Evolutionary conservation across 2,329 filamentous ascomycete species (phyloP).

Genomic region (Cercospora zeina): DNA sequence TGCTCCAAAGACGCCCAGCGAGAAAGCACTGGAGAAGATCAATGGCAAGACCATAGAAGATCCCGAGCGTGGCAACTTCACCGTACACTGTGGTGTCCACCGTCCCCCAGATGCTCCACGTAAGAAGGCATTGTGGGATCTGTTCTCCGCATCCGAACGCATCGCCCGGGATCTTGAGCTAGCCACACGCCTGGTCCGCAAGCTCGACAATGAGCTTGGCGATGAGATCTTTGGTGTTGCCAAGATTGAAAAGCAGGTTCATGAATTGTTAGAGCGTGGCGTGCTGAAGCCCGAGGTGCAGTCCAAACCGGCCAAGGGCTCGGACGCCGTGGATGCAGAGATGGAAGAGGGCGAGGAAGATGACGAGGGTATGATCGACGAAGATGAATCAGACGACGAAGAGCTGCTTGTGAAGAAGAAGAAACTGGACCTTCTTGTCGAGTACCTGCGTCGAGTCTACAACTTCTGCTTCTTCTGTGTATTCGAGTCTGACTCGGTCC

Average conservation of each 20-base stretch:
- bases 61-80: conserved; percentile 89
- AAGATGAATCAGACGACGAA: conserved; percentile 84
- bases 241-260: conserved; percentile 83
- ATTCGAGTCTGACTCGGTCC: conserved; percentile 95
- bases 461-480: conserved; percentile 99
- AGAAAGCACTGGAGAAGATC: conserved; percentile 88
- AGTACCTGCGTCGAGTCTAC: conserved; percentile 94
- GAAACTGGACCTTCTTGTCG: conserved; percentile 90
- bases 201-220: conserved; percentile 81
- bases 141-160: conserved; percentile 91
- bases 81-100: conserved; percentile 95
- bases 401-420: conserved; percentile 92
- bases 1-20: conserved; percentile 43
- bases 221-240: conserved; percentile 72
- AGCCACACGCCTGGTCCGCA: conserved; percentile 76
- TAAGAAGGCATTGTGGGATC: conserved; percentile 95
- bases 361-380: conserved; percentile 43
- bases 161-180: conserved; percentile 86
- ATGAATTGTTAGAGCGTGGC: conserved; percentile 74
- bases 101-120: conserved; percentile 80
- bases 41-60: conserved; percentile 98
- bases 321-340: conserved; percentile 63
- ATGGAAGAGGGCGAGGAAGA: conserved; percentile 77
- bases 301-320: conserved; percentile 56
- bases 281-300: conserved; percentile 68